Conservation (phyloP, 805 yeast species). For the Huiozyma naganishii region DNA sequence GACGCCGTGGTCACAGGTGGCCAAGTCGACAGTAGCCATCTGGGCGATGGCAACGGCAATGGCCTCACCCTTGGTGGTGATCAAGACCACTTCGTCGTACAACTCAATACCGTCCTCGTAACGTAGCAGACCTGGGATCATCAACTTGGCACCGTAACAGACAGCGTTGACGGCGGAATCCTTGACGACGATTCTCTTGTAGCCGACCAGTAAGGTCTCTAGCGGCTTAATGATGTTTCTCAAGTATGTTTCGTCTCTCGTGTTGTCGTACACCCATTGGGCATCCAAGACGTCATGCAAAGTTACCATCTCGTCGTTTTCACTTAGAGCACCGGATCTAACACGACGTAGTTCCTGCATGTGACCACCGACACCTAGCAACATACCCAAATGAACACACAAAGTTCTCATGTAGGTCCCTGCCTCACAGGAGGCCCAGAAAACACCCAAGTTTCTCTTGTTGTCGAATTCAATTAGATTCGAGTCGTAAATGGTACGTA, state of each 20-base stretch:
- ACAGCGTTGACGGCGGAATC: conserved; percentile 96
- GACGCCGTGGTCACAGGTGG: conserved; percentile 95
- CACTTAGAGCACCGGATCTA: conserved; percentile 91
- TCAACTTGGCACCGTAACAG: conserved; percentile 96
- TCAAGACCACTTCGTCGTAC: conserved; percentile 93
- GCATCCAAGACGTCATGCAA: conserved; percentile 97
- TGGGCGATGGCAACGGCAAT: conserved; percentile 97
- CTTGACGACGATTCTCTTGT: conserved; percentile 91
- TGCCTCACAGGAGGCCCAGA: conserved; percentile 99
- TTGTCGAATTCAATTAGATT: conserved; percentile 89
- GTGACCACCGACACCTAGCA: conserved; percentile 97
- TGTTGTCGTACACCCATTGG: conserved; percentile 94
- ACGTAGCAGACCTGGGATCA: conserved; percentile 97
- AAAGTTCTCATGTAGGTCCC: conserved; percentile 99
- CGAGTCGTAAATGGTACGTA: conserved; percentile 93
- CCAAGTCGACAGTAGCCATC: conserved; percentile 95
- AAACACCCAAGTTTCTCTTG: conserved; percentile 92
- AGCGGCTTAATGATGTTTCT: conserved; percentile 91
- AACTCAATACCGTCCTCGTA: conserved; percentile 96
- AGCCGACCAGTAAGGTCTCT: conserved; percentile 86
- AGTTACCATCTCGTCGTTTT: conserved; percentile 85
- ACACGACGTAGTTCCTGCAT: conserved; percentile 99
- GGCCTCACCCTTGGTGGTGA: conserved; percentile 99
- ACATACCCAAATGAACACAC: conserved; percentile 98
- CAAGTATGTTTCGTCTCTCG: conserved; percentile 91